Evolutionary conservation across 352 stramenopile genomes (phyloP), one percentile per base, ranked within the genome.

Genomic region (Phytophthora pinifolia): DNA sequence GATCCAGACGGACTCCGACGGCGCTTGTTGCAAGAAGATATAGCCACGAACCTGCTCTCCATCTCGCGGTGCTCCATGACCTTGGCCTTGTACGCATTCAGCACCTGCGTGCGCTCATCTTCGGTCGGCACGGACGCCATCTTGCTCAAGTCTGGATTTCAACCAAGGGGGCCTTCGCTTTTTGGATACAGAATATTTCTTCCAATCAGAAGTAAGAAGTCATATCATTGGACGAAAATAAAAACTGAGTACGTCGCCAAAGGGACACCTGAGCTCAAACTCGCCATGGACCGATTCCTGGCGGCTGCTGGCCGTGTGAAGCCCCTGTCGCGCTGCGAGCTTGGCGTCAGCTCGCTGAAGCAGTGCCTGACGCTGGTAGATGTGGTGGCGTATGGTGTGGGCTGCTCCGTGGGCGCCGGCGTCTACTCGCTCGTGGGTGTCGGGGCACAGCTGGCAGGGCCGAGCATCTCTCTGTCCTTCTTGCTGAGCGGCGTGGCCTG

Each of bases 61-160:
- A 98, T 96, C 74, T 98, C 94, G 49, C 92, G 87, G 75, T 99
- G 95, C 74, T 98, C 94, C 63, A 89, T 92, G 67, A 99, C 96
- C 76, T 99, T 99, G 37, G 79, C 81, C 51, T 97, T 92, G 83
- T 98, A 98, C 50, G 94, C 86, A 54, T 96, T 90, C 34, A 99
- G 77, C 57, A 98, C 89, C 79, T 98, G 88, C 50, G 90, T 83
- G 60, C 94, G 90, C 66, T 96, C 86, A 56, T 93, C 88, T 63
- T 96, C 86, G 27, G 83, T 68, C 33, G 70, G 29, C 22, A 76
- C 61, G 42, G 78, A 70, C 65, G 83, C 79, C 79, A 91, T 92
- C 30, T 55, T 62, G 37, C 46, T 34, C 35, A 32, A 38, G 10
- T 27, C 22, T 27, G 22, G 22, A 27, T 27, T 27, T 27, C 22